Conservation (phyloP, 306 rosid species). For the Vachellia collinsii region DNA sequence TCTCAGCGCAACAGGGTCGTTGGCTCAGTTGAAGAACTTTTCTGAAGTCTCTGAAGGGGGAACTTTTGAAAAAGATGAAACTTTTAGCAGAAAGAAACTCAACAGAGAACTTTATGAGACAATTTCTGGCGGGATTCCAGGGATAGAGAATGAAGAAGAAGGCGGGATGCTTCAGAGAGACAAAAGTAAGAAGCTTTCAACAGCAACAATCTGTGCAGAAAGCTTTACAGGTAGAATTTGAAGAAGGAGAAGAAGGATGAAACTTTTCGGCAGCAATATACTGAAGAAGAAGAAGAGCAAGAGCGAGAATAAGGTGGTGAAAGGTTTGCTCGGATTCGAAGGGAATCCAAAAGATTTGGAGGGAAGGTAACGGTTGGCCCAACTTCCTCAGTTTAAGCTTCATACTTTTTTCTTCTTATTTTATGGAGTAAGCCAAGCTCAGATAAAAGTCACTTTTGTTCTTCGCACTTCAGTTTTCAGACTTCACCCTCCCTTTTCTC, state of each 20-base stretch:
- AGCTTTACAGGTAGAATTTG: background rate
- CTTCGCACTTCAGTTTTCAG: conserved; percentile 44
- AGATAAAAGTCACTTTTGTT: conserved; percentile 44
- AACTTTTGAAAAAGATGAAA: background rate
- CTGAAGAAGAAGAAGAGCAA: conserved; percentile 46
- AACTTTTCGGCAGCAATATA: background rate
- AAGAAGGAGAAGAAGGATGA: conserved; percentile 11
- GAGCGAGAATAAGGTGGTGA: conserved; percentile 67
- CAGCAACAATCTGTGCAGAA: background rate
- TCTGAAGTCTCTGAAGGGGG: too few relatives aligned
- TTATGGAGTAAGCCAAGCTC: conserved; percentile 67
- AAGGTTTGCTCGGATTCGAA: conserved; percentile 74
- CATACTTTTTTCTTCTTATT: conserved; percentile 21
- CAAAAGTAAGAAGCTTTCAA: conserved; percentile 3
- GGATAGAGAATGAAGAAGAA: conserved; percentile 34
- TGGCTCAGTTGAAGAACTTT: background rate
- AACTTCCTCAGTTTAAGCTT: conserved; percentile 59
- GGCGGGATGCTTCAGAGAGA: background rate
- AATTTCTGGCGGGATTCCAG: conserved; percentile 3
- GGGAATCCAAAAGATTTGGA: conserved; percentile 70
- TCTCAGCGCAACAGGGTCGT: background rate
- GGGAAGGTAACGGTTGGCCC: conserved; percentile 90
- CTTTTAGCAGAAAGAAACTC: conserved; percentile 13
- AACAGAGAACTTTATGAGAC: background rate
- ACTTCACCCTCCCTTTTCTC: conserved; percentile 26